Percentiles rank a stretch among this genome's conserved stretches.
Conservation (phyloP, 176 grass and related monocot genomes). For the Carex parvula region DNA sequence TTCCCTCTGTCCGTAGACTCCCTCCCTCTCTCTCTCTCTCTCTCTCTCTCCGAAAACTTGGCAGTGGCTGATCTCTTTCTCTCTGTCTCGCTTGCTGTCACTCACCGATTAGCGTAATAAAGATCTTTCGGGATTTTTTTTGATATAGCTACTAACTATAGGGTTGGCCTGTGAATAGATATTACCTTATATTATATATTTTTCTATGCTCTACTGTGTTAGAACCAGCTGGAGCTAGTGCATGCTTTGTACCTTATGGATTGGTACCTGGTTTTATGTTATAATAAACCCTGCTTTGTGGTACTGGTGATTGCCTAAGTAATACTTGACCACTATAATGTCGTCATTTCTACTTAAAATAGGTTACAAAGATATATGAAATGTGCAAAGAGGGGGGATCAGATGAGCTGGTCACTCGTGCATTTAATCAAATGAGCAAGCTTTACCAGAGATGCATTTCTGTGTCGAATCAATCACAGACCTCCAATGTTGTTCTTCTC, state of each 20-base stretch:
- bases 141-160: not conserved
- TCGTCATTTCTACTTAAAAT: not conserved
- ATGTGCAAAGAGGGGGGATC: slow-evolving; percentile 49
- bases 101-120: not conserved
- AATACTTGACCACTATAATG: not conserved
- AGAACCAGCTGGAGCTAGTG: not conserved
- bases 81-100: not conserved
- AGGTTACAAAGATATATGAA: slow-evolving; percentile 79
- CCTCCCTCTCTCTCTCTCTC: not conserved
- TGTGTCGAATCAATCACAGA: slow-evolving; percentile 53
- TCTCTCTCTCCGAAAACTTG: not conserved
- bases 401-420: slow-evolving; percentile 81
- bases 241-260: not conserved
- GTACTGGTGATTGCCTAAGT: not conserved
- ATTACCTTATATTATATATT: not conserved
- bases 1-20: slow-evolving; percentile 61
- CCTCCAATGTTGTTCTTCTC: slow-evolving; percentile 67
- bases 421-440: slow-evolving; percentile 82
- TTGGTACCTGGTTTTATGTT: not conserved
- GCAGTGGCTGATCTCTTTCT: not conserved
- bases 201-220: not conserved
- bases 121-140: not conserved
- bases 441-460: slow-evolving; percentile 80
- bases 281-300: not conserved
- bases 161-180: not conserved